phyloP scores from a whole-genome alignment of 2,329 filamentous ascomycete species.

The Leptographium radiaticola region DNA sequence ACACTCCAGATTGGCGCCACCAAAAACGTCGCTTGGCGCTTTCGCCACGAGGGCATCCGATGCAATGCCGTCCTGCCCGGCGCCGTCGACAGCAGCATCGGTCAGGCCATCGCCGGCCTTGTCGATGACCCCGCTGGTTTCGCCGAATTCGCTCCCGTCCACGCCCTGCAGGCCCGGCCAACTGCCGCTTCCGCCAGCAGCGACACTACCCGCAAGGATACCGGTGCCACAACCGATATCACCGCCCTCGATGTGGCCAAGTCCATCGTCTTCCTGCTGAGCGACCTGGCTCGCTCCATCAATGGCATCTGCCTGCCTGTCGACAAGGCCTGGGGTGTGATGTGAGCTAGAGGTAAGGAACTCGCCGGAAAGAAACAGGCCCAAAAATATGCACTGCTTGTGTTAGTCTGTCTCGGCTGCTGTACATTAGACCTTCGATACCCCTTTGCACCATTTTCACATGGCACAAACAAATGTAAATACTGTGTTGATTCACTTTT shows the following conservation, averaged over 20 bases:
- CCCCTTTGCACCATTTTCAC: background rate
- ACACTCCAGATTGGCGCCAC: conserved; percentile 25
- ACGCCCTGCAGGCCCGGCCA: conserved; percentile 17
- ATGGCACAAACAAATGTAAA: background rate
- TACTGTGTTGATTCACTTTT: no score
- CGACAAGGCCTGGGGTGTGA: conserved; percentile 22
- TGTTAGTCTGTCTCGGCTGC: background rate
- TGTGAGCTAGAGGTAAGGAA: conserved; percentile 10
- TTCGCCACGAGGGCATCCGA: conserved; percentile 28
- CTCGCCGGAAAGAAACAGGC: background rate
- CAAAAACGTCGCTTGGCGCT: conserved; percentile 32
- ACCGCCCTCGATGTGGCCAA: conserved; percentile 21
- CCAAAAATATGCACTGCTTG: background rate
- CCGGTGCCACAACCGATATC: conserved; percentile 10
- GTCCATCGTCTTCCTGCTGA: conserved; percentile 22
- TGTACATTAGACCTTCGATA: background rate
- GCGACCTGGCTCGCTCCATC: conserved; percentile 22
- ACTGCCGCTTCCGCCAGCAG: background rate
- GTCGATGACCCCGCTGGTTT: conserved; percentile 14
- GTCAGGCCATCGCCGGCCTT: conserved; percentile 14
- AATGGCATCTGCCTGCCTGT: conserved; percentile 23
- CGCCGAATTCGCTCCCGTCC: conserved; percentile 15
- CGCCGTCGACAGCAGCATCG: conserved; percentile 17
- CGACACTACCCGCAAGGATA: background rate
- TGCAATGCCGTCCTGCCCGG: conserved; percentile 31